Evolutionary conservation across 257 asterid genomes (phyloP).

Genomic region (Catharanthus roseus): DNA sequence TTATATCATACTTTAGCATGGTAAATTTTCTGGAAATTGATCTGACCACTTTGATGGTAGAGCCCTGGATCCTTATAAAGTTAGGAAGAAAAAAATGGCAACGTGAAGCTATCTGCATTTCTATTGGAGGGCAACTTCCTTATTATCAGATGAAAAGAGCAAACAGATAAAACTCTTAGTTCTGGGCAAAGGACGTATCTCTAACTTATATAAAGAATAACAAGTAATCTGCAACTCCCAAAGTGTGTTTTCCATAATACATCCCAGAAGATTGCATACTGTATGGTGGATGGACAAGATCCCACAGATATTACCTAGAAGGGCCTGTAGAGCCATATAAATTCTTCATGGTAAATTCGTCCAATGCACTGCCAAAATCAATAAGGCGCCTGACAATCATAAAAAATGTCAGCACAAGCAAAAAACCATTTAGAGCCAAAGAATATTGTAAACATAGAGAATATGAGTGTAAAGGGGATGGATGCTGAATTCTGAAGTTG

Average conservation of each 20-base stretch:
- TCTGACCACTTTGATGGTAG: not conserved
- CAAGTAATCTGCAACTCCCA: too few species aligned
- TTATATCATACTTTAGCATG: not conserved
- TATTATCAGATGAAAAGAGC: not conserved
- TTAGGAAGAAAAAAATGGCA: not conserved
- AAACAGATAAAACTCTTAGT: not conserved
- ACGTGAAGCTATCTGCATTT: not conserved
- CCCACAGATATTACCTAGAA: slow-evolving; percentile 60
- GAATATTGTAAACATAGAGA: not conserved
- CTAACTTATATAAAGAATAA: not conserved
- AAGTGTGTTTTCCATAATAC: not conserved
- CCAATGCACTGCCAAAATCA: slow-evolving; percentile 95
- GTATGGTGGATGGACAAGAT: slow-evolving; percentile 7
- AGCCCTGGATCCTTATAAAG: not conserved
- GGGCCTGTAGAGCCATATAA: slow-evolving; percentile 89
- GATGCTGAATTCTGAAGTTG: too few species aligned
- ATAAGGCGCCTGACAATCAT: slow-evolving; percentile 73
- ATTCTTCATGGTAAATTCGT: slow-evolving; percentile 82
- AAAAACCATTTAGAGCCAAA: not conserved
- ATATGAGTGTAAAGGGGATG: not conserved
- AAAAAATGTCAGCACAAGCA: slow-evolving; percentile 12
- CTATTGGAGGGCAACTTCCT: not conserved
- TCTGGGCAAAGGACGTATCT: not conserved
- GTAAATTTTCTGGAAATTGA: not conserved
- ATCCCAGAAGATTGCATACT: not conserved